Base-by-base conservation (phyloP, 805 yeast genomes). In the Teunomyces cretensis region DNA sequence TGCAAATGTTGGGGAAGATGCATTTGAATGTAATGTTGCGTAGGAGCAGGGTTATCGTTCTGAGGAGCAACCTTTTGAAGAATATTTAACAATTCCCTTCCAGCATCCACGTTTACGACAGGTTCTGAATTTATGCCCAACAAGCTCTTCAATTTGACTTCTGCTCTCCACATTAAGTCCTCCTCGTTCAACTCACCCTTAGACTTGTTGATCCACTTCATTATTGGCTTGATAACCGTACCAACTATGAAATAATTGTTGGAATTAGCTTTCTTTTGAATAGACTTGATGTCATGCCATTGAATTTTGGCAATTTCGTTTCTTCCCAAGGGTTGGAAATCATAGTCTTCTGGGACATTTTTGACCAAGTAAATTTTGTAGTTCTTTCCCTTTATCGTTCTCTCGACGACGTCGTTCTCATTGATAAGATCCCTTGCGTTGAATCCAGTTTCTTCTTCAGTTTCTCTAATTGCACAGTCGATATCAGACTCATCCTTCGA, bases 401-500 rank as follows among this genome's bases (percentile, higher is more conserved):
- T 77, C 60, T 92, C 97, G 42, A 90, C 76, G 51, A 77, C 88
- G 47, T 86, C 88, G 30, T 83, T 77, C 48, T 84, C 86, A 50
- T 81, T 79, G 35, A 91, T 74, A 51, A 76, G 78, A 13, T 80
- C 81, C 1, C 83, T 65, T 41, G 88, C 83, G 63, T 94, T 95
- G 58, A 84, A 91, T 0, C 98, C 96, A 12, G 91, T 92, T 65
- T 94, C 99, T 67, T 94, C 99, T 50, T 77, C 78, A 16, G 88
- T 90, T 62, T 94, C 99, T 56, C 99, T 79, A 11, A 88, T 66
- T 4, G 98, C 97, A 70, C 99, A 95, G 43, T 79, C 83, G 5
- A 81, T 76, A 64, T 94, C 99, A 12, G 82, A 72, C 69, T 94
- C 99, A 59, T 84, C 95, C 61, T 94, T 91, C 31, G 95, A 88